Conservation (phyloP, 495 filamentous ascomycete species). For the Xylaria longipes region DNA sequence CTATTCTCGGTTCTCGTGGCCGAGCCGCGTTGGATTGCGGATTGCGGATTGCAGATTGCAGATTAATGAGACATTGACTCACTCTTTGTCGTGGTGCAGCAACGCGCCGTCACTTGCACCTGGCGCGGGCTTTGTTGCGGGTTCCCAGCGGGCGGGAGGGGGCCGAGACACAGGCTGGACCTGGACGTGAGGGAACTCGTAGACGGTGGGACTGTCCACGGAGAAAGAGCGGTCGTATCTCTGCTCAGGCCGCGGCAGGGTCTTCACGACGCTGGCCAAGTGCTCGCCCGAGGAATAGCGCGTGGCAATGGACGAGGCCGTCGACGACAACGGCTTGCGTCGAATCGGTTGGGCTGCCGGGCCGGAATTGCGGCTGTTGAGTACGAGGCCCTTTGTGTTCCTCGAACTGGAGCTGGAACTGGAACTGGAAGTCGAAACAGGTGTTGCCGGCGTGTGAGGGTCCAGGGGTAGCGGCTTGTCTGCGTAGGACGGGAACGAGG, state of each 20-base stretch:
- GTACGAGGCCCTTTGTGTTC: slow-evolving; percentile 38
- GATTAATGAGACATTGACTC: slow-evolving; percentile 37
- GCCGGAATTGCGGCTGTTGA: slow-evolving; percentile 28
- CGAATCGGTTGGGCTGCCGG: slow-evolving; percentile 47
- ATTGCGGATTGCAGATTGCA: too few relatives aligned
- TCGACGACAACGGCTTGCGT: slow-evolving; percentile 61
- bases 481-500: slow-evolving; percentile 25
- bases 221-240: slow-evolving; percentile 57
- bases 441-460: slow-evolving; percentile 20
- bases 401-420: too few relatives aligned
- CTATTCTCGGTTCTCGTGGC: slow-evolving; percentile 10
- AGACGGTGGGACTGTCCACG: slow-evolving; percentile 62
- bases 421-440: too few relatives aligned
- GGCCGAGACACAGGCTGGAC: slow-evolving; percentile 18
- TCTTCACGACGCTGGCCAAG: slow-evolving; percentile 40
- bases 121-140: slow-evolving; percentile 25
- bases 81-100: slow-evolving; percentile 31
- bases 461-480: slow-evolving; percentile 36
- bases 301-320: slow-evolving; percentile 57
- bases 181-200: slow-evolving; percentile 54
- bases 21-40: slow-evolving; percentile 30
- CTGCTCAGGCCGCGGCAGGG: slow-evolving; percentile 52
- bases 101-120: slow-evolving; percentile 18
- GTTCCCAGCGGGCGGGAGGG: slow-evolving; percentile 26
- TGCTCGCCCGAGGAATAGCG: slow-evolving; percentile 56